Base-by-base conservation (phyloP, 208 protist species). In the Strigomonas galati region DNA sequence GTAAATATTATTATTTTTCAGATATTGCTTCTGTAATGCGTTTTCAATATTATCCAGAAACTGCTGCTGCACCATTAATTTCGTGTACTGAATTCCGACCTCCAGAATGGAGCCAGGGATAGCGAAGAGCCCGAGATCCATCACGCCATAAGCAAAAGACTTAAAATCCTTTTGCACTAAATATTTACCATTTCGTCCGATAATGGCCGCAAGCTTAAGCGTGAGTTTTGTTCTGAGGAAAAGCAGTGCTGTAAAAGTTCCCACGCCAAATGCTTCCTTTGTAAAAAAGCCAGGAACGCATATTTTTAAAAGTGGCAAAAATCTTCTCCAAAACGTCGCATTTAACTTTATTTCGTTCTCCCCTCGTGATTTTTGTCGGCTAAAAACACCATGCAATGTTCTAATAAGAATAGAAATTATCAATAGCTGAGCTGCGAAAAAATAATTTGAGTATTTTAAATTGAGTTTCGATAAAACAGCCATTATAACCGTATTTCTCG, bases 101-200 rank as follows among this genome's bases (percentile, higher is more conserved):
- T 84, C 62, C 15, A 85, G 69, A 2, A 92, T 78, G 0, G 87
- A 80, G 14, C 79, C 73, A 0, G 91, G 91, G 23, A 96, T 83
- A 6, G 79, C 71, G 14, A 87, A 78, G 10, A 93, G 27, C 12
- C 63, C 84, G 51, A 93, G 68, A 70, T 94, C 87, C 1, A 66
- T 66, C 17, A 96, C 66, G 27, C 80, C 76, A 74, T 79, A 82
- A 35, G 89, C 28, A 69, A 96, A 90, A 14, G 53, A 49, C 30
- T 84, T 86, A 27, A 70, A 58, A n/a, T 89, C 69, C 35, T 71
- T 63, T 60, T 87, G 61, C 3, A 96, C 78, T 17, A 96, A 81
- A 58, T 64, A 75, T 27, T 75, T 76, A 4, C 77, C 78, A 61
- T 73, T 90, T 21, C 58, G 60, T 17, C 85, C 85, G 19, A 90